Base-by-base conservation (phyloP, 805 yeast species). In the Candida yuanshanica region DNA sequence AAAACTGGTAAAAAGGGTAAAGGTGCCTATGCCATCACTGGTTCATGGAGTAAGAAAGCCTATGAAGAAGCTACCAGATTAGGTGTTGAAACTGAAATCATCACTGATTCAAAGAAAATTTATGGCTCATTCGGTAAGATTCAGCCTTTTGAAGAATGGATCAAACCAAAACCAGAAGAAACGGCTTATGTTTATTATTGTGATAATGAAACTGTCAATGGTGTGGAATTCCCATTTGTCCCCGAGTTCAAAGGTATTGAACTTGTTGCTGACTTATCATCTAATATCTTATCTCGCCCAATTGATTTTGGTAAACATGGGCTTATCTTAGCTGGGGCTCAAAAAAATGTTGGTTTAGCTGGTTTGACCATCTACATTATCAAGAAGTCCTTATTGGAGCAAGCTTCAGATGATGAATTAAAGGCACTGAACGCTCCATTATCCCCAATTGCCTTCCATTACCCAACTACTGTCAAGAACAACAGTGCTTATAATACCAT, bases 161-260 rank as follows among this genome's bases (percentile, higher is more conserved):
- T 42, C 13, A 75, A 75, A 48, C 56, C 71, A 36, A 66, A 73
- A 35, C 70, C 77, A 20, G 65, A 68, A n/a, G 78, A 83, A 42
- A 79, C 89, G 20, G 88, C 97, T 2, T 93, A 81, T 59, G 77
- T 91, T 42, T 93, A 88, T 64, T 76, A 82, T 56, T 90, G 98
- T 68, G 99, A 93, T 65, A 93, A 93, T 64, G 99, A 93, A 68
- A 93, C 99, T 11, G 98, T 93, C 27, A 78, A 87, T 60, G 99
- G 99, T 47, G 86, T 83, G 42, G 99, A 93, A 64, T 56, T 68
- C 55, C 76, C 78, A 27, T 68, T 64, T 41, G 63, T 67, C 23
- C 74, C 66, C 55, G 74, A 65, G 48, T 78, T 71, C 46, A 84
- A 77, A 64, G 81, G 66, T 35, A 81, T 84, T 35, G 95, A 86